phyloP scores from a whole-genome alignment of 116 monocot genomes.

The Trichopus zeylanicus region DNA sequence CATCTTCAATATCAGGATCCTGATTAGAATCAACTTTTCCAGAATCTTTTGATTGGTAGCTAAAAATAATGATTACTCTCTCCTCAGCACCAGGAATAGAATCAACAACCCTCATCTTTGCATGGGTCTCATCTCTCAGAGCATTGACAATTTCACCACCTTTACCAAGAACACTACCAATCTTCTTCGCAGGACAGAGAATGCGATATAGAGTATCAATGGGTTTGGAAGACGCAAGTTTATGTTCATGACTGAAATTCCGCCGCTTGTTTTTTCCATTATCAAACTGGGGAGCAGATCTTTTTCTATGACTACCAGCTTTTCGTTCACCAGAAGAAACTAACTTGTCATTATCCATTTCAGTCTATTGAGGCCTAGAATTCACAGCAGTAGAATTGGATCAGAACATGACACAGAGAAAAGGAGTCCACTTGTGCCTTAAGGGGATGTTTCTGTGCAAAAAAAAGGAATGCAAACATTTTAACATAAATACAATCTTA shows the following conservation, averaged over 20 bases:
- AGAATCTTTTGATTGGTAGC: conserved; percentile 18
- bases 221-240: conserved; percentile 16
- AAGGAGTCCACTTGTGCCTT: too few species aligned
- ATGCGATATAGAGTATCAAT: conserved; percentile 69
- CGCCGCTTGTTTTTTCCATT: conserved; percentile 34
- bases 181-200: conserved; percentile 67
- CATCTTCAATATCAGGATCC: conserved; percentile 15
- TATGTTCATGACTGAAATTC: conserved; percentile 16
- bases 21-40: conserved; percentile 7
- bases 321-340: conserved; percentile 17
- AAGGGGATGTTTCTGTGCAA: too few species aligned
- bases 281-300: conserved; percentile 23
- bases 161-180: conserved; percentile 77
- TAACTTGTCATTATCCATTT: conserved; percentile 30
- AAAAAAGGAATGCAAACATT: too few species aligned
- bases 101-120: conserved; percentile 74
- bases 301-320: conserved; percentile 20
- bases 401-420: too few species aligned
- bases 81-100: conserved; percentile 75
- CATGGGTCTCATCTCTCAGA: conserved; percentile 57
- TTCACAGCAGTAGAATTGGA: too few species aligned
- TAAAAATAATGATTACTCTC: conserved; percentile 55
- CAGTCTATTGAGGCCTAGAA: background rate
- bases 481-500: too few species aligned
- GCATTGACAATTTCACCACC: conserved; percentile 71